Conservation (phyloP, 305 asterid species). For the Fraxinus platypoda region DNA sequence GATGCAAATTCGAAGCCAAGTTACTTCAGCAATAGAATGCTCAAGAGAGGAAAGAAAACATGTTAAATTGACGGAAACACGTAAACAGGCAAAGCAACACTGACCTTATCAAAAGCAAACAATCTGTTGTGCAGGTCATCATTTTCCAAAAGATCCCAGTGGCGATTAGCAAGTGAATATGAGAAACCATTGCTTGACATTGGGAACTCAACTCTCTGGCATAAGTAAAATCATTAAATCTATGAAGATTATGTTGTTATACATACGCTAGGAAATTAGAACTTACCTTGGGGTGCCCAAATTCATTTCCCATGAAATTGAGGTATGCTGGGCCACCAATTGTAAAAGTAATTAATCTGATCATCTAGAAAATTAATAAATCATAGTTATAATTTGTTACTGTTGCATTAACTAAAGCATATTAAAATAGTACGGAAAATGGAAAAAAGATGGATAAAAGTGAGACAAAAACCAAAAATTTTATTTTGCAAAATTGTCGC, state of each 20-base stretch:
- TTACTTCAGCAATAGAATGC: slow-evolving; percentile 1
- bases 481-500: neutral
- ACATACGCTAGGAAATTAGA: slow-evolving; percentile 12
- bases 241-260: slow-evolving; percentile 6
- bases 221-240: slow-evolving; percentile 23
- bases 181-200: slow-evolving; percentile 84
- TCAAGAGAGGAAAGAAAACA: slow-evolving; percentile 11
- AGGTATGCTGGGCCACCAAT: slow-evolving; percentile 92
- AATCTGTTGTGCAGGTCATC: slow-evolving; percentile 58
- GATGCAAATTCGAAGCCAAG: slow-evolving; percentile 8
- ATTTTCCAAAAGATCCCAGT: slow-evolving; percentile 77
- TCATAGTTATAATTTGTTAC: slow-evolving; percentile 8
- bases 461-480: neutral
- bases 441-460: slow-evolving; percentile 5
- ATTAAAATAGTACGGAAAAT: slow-evolving; percentile 21
- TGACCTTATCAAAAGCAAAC: slow-evolving; percentile 82
- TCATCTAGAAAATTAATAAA: slow-evolving; percentile 57
- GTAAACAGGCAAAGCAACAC: slow-evolving; percentile 8
- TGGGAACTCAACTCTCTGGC: slow-evolving; percentile 92
- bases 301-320: slow-evolving; percentile 97
- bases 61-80: slow-evolving; percentile 11
- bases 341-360: slow-evolving; percentile 83
- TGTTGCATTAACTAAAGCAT: slow-evolving; percentile 17
- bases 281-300: slow-evolving; percentile 89
- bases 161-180: slow-evolving; percentile 75